Percentiles rank a stretch among this genome's conserved stretches.
Conservation (phyloP, 108 stramenopile genomes). For the Chaetoceros muelleri region DNA sequence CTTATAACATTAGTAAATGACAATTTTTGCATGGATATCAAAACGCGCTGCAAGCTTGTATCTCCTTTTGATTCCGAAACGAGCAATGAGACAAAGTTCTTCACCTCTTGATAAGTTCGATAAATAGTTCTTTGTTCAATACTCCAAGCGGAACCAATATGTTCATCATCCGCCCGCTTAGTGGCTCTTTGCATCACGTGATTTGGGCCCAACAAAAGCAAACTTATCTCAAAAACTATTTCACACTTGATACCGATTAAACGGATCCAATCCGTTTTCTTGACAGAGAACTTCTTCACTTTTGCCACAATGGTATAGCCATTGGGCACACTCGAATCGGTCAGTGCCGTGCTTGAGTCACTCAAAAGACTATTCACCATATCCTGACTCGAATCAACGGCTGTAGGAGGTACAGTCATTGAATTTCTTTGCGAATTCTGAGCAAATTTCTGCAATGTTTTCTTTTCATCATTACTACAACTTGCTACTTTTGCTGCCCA, state of each 20-base stretch:
- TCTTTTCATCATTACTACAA: no score
- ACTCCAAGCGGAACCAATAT: neutral
- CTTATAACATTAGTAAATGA: neutral
- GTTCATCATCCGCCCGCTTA: neutral
- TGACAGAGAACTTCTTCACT: slow-evolving; percentile 25
- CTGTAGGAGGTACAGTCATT: neutral
- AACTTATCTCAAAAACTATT: slow-evolving; percentile 49
- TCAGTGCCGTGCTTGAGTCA: neutral
- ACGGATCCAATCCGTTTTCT: slow-evolving; percentile 22
- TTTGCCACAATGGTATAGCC: neutral
- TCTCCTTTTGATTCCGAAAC: neutral
- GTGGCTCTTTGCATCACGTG: neutral
- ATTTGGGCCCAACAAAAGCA: slow-evolving; percentile 28
- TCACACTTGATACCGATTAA: slow-evolving; percentile 26
- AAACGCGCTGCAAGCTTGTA: no score
- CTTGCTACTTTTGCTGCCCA: no score
- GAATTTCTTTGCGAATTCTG: neutral
- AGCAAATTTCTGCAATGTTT: slow-evolving; percentile 10
- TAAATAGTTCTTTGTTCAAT: slow-evolving; percentile 39
- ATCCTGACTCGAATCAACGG: neutral
- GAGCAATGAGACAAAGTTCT: neutral
- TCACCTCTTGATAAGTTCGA: slow-evolving; percentile 24
- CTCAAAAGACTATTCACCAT: neutral
- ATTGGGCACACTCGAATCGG: neutral
- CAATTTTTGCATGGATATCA: neutral